Conservation (phyloP, 805 yeast genomes). For the Wickerhamiella kurtzmanii region DNA sequence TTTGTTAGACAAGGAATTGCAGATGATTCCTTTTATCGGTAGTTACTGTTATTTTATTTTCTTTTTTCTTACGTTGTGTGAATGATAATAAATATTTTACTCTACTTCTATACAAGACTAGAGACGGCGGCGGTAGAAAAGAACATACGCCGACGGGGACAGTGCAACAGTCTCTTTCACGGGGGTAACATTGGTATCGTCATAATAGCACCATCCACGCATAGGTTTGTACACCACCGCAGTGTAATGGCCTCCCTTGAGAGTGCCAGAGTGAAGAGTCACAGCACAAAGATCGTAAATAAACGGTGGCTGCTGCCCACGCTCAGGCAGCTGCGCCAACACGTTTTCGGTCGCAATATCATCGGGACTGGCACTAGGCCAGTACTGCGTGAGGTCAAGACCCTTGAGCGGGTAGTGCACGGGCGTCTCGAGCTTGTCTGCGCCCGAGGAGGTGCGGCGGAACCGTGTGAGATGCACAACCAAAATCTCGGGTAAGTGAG, state of each 20-base stretch:
- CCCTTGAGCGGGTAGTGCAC: constrained; percentile 51
- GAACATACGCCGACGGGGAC: constrained; percentile 66
- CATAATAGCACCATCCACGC: constrained; percentile 67
- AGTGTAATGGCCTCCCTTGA: constrained; percentile 83
- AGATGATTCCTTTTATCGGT: neutral
- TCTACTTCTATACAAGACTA: too few relatives aligned
- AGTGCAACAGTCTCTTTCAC: constrained; percentile 38
- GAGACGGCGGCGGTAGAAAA: constrained; percentile 48
- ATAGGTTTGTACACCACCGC: constrained; percentile 56
- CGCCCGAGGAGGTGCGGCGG: constrained; percentile 27
- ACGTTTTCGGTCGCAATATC: constrained; percentile 32
- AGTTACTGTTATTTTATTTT: too few relatives aligned
- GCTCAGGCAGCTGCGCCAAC: constrained; percentile 38
- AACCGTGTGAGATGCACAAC: constrained; percentile 82
- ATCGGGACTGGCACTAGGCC: constrained; percentile 37
- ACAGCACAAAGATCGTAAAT: constrained; percentile 65
- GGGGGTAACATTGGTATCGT: constrained; percentile 56
- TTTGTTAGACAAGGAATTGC: too few relatives aligned
- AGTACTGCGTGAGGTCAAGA: constrained; percentile 54
- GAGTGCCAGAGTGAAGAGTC: constrained; percentile 69
- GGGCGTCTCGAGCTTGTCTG: constrained; percentile 48
- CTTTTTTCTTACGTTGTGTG: neutral
- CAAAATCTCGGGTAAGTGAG: constrained; percentile 64
- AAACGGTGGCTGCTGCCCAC: constrained; percentile 75
- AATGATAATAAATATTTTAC: constrained; percentile 8